Evolutionary conservation across 2,329 filamentous ascomycete genomes (phyloP).

Genomic region (Tolypocladium endophyticum): DNA sequence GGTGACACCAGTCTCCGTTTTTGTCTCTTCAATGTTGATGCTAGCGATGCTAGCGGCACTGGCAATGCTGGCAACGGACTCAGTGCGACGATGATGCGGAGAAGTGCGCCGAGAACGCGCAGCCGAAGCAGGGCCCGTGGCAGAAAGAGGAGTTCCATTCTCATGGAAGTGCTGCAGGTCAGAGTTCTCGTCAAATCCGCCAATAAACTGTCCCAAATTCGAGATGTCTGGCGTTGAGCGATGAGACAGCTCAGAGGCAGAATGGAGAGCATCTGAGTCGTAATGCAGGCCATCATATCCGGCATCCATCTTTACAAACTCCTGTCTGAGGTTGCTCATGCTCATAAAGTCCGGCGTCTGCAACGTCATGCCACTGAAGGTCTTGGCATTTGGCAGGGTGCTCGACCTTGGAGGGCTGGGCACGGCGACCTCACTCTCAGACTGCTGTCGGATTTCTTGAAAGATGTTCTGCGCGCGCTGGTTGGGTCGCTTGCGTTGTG

Average conservation of each 20-base stretch:
- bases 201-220: conserved; percentile 30
- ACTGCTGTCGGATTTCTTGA: conserved; percentile 46
- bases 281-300: conserved; percentile 21
- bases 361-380: conserved; percentile 40
- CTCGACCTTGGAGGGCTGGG: conserved; percentile 47
- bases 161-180: conserved; percentile 21
- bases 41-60: conserved; percentile 49
- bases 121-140: conserved; percentile 8
- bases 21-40: conserved; percentile 55
- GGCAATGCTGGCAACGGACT: conserved; percentile 47
- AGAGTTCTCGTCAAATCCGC: conserved; percentile 32
- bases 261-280: conserved; percentile 17
- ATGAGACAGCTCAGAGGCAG: conserved; percentile 39
- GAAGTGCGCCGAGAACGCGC: conserved; percentile 12
- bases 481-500: conserved; percentile 31
- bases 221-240: conserved; percentile 42
- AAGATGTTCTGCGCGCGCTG: conserved; percentile 41
- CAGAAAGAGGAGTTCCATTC: conserved; percentile 3
- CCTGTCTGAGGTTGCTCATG: conserved; percentile 35
- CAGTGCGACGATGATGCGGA: conserved; percentile 40
- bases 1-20: conserved; percentile 74
- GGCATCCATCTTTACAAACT: conserved; percentile 29
- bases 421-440: conserved; percentile 36
- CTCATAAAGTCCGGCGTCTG: conserved; percentile 47
- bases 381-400: conserved; percentile 32